Evolutionary conservation across 257 asterid species (phyloP).

Genomic region (Cinchona pubescens): DNA sequence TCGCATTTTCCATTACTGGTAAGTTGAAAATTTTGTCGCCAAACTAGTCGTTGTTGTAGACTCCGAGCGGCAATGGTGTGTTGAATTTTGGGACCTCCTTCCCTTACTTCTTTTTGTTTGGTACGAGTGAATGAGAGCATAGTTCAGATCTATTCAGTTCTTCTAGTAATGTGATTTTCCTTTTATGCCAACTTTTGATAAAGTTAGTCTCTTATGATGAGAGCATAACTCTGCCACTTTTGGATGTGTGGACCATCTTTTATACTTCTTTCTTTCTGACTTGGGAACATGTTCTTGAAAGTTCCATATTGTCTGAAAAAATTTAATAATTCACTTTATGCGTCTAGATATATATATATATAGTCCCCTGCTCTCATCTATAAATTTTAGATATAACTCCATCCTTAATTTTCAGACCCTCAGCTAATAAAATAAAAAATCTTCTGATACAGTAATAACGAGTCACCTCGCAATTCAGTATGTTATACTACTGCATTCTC

Average conservation of each 20-base stretch:
- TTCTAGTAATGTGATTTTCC: constrained; percentile 35
- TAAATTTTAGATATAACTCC: no score
- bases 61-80: constrained; percentile 50
- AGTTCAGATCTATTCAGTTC: constrained; percentile 35
- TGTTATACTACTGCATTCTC: no score
- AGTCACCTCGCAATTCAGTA: no score
- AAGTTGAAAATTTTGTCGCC: constrained; percentile 48
- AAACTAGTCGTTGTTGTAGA: constrained; percentile 51
- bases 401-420: no score
- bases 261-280: constrained; percentile 1
- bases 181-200: constrained; percentile 40
- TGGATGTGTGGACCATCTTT: constrained; percentile 33
- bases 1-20: constrained; percentile 35
- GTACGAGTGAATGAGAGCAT: constrained; percentile 34
- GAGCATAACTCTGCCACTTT: constrained; percentile 26
- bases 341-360: background rate
- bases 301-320: background rate
- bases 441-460: no score
- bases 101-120: constrained; percentile 44
- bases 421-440: no score
- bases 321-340: background rate
- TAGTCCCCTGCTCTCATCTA: no score
- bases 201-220: constrained; percentile 40
- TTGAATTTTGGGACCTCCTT: constrained; percentile 43
- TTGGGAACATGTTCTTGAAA: constrained; percentile 20